Base-by-base conservation (phyloP, 495 filamentous ascomycete species). In the Stereocaulon alpinum region DNA sequence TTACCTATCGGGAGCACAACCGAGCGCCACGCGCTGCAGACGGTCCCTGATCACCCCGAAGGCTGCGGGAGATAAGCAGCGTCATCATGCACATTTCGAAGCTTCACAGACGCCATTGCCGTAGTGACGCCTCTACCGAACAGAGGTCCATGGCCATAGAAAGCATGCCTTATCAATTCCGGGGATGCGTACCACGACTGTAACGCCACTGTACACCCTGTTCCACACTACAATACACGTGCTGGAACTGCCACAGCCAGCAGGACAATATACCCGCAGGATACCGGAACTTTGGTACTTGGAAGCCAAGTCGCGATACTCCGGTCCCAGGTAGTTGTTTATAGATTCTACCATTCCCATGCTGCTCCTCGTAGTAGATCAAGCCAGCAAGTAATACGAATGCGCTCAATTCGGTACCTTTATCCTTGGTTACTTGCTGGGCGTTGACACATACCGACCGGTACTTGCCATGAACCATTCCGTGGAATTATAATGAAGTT, bases 11-110 rank as follows among this genome's bases (percentile, higher is more conserved):
- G 58, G 55, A 49, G 14, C 17, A 40, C 34, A 42, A 45, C 63
- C 63, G 63, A 63, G 53, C 63, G 63, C 63, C 63, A 65, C 63
- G 60, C 63, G 56, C 63, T 41, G 62, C 60, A 63, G 45, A 53
- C 48, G 53, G 41, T 51, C 50, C 56, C 61, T 54, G 37, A 20
- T 42, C 20, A 29, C 37, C 43, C 54, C 55, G 43, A 40, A 54
- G 41, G 32, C 40, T 20, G 50, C 63, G 63, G 63, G 63, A 65
- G 63, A 65, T 62, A 62, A 65, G 63, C 60, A 62, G 42, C 60
- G 59, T 65, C 62, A 61, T 56, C 47, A 30, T 59, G 41, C 15
- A 55, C 22, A 55, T n/a, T 34, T 20, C 22, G 14, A 57, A 44
- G 43, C 29, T 27, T 34, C 27, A 17, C 6, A 12, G 45, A 29